Evolutionary conservation across 306 rosid genomes (phyloP), one percentile per base, ranked within the genome.

Genomic region (Cucurbita pepo): DNA sequence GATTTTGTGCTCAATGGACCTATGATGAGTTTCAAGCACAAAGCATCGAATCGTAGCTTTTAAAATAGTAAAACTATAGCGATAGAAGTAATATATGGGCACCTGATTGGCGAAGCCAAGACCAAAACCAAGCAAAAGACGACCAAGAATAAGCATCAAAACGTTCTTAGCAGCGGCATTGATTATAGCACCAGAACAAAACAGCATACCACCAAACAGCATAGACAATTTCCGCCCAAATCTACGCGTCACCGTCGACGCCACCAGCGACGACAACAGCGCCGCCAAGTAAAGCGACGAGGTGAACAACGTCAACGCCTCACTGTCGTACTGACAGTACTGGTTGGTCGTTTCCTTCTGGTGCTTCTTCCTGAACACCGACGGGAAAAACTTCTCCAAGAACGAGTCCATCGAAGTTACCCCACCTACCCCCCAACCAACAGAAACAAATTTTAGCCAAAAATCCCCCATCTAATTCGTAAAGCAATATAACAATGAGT

Each of bases 271-370:
- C 15, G 95, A 82, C 50, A 88, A 1, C 38, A 88, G 65, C 21
- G 95, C 91, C 3, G 95, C 95, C 43, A 88, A 77, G 76, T 88
- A 88, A 15, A 88, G 77, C 8, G 95, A 88, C 65, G 95, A 88
- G 8, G 95, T 88, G 76, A 88, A 88, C 88, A 88, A 56, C 0
- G 91, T 88, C 55, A 88, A 73, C 2, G 80, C 71, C 48, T 74
- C 73, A 65, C 88, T 88, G 77, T 88, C 85, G 60, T 88, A 88
- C 54, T 86, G 84, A 9, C 94, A 88, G 70, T 88, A 88, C 83
- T 86, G 37, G 61, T 88, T 79, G 0, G 5, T n/a, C 41, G 88
- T 0, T 8, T 25, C 7, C 1, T 75, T 76, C 0, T 0, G 2
- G 18, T 81, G 1, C 53, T 88, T 88, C 73, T 84, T 82, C 61